Evolutionary conservation across 1,284 basidiomycete species (phyloP).

Genomic region (Leccinum subfulvum): DNA sequence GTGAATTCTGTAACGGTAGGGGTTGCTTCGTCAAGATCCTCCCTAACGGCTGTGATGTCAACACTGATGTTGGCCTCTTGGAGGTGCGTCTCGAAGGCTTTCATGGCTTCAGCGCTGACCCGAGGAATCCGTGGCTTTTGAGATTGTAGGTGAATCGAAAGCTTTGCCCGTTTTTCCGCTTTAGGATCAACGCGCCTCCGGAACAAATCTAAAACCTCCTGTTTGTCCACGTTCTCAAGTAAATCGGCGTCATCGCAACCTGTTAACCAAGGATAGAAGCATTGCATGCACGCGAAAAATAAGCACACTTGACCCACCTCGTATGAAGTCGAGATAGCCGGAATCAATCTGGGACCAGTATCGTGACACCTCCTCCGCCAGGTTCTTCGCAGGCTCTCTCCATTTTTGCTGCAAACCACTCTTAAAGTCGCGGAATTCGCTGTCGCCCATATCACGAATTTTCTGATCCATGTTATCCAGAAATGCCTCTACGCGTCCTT

Average conservation of each 20-base stretch:
- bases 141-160: conserved; percentile 80
- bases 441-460: conserved; percentile 57
- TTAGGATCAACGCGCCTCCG: conserved; percentile 68
- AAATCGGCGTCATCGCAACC: conserved; percentile 26
- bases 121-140: conserved; percentile 59
- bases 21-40: conserved; percentile 44
- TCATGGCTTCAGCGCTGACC: conserved; percentile 66
- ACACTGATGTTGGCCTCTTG: conserved; percentile 51
- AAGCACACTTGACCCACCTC: conserved; percentile 44
- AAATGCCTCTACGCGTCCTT: conserved; percentile 87
- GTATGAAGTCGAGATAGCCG: conserved; percentile 67
- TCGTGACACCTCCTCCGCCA: conserved; percentile 58
- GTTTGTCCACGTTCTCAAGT: conserved; percentile 56
- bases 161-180: conserved; percentile 69
- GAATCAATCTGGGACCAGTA: conserved; percentile 74
- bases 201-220: conserved; percentile 80
- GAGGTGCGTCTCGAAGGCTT: conserved; percentile 61
- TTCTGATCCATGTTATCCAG: conserved; percentile 66
- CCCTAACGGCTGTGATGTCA: conserved; percentile 47
- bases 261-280: conserved; percentile 8
- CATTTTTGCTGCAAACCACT: conserved; percentile 60
- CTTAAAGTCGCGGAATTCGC: conserved; percentile 67
- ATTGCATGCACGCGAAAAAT: neutral
- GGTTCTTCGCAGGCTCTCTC: conserved; percentile 75
- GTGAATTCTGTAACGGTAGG: conserved; percentile 52